Evolutionary conservation across 169 alveolate genomes (phyloP), one percentile per base, ranked within the genome.

Genomic region (Plasmodium billcollinsi): DNA sequence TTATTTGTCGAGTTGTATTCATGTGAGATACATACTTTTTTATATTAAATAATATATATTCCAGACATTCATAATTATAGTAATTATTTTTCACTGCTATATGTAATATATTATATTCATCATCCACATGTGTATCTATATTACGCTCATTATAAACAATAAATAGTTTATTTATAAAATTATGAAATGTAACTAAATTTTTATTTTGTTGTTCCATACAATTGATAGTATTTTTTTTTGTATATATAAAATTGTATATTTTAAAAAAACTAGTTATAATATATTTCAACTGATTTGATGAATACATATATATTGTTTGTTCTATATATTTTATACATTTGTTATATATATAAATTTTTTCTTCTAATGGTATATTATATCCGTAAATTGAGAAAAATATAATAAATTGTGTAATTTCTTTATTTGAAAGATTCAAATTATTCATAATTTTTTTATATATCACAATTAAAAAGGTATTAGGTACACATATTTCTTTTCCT

Each of bases 41-140:
- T 83, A 83, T 83, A 59, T 83, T 72, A 73, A 83, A 83, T 33
- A 83, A 20, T 15, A 83, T 83, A 6, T 20, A 24, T 33, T 83
- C 91, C 50, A 83, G 54, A 62, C 74, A 59, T 11, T 56, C 73
- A 83, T 83, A 83, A 18, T 70, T 58, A 39, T 83, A 83, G 39
- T 83, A 83, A 20, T 49, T 8, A 47, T 73, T 83, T 15, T 20
- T 20, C 20, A 83, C 3, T 2, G 91, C 61, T 1, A 9, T 39
- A 18, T 70, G 26, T 15, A 83, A 45, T 26, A 83, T 54, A 20
- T 73, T 43, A 15, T 69, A 58, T 26, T 83, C 91, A n/a, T 70
- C 91, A 69, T 83, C 74, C 15, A 58, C 52, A 15, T 62, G 26
- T 20, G 33, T 50, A 49, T 83, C 80, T 18, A 73, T 83, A 56